Percentiles rank a stretch among this genome's conserved stretches.
phyloP scores from a whole-genome alignment of 148 eudicot genomes.

The Nepenthes gracilis region DNA sequence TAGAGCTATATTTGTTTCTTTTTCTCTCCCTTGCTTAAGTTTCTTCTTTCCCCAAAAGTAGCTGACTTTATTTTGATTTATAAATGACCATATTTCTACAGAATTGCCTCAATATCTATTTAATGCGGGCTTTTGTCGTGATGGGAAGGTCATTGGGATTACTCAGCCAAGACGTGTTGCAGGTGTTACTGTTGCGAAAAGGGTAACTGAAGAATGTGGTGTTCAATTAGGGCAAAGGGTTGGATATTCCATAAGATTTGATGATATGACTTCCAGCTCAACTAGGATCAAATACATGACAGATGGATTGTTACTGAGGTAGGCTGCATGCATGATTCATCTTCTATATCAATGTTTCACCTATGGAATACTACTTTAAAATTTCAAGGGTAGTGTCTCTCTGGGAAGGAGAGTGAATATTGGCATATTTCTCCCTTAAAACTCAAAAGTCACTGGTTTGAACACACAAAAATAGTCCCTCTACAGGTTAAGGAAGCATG shows the following conservation, averaged over 20 bases:
- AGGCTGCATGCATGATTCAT: slow-evolving; percentile 1
- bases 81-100: slow-evolving; percentile 6
- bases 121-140: slow-evolving; percentile 62
- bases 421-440: no score
- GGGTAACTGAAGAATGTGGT: slow-evolving; percentile 95
- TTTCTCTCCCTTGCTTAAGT: no score
- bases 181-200: slow-evolving; percentile 81
- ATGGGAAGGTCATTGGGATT: slow-evolving; percentile 67
- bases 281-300: slow-evolving; percentile 98
- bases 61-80: background rate
- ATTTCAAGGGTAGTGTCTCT: no score
- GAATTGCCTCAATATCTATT: slow-evolving; percentile 81
- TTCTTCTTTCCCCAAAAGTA: background rate
- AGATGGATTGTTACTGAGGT: slow-evolving; percentile 89
- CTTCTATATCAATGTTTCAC: background rate
- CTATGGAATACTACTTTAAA: no score
- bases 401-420: no score
- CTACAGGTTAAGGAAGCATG: no score
- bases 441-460: no score
- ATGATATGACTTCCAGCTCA: slow-evolving; percentile 70
- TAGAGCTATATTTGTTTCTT: no score
- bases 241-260: slow-evolving; percentile 90
- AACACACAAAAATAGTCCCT: no score
- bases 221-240: slow-evolving; percentile 70
- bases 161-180: slow-evolving; percentile 99